A percentile compares a stretch with the other conserved stretches of the same genome.
phyloP scores from a whole-genome alignment of 2,329 filamentous ascomycete genomes.

The Lithohypha guttulata region DNA sequence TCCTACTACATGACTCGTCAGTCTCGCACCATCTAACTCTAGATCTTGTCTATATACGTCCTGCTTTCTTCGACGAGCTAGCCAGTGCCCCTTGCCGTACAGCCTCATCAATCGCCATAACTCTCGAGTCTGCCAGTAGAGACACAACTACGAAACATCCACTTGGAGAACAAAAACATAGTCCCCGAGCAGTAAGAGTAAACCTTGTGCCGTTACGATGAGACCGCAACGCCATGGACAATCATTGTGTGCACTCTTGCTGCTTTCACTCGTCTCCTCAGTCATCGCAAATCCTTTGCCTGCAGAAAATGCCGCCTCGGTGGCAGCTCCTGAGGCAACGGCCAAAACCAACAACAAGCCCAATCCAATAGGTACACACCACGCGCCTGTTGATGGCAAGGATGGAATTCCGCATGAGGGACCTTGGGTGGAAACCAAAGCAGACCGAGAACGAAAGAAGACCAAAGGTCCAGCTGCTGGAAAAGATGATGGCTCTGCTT shows the following conservation, averaged over 20 bases:
- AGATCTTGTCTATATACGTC: no score
- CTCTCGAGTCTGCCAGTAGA: no score
- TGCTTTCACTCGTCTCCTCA: conserved; percentile 1
- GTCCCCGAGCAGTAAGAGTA: no score
- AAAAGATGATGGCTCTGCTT: conserved; percentile 17
- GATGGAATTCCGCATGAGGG: conserved; percentile 91
- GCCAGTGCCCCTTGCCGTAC: no score
- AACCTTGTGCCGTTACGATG: no score
- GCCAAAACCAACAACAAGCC: not conserved
- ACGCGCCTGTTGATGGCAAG: conserved; percentile 81
- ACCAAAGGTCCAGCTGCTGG: conserved; percentile 25
- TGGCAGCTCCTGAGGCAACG: not conserved
- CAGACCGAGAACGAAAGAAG: conserved; percentile 38
- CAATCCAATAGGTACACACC: conserved; percentile 47
- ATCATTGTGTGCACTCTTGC: not conserved
- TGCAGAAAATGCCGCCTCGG: not conserved
- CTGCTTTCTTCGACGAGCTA: no score
- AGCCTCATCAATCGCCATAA: no score
- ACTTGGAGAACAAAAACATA: no score
- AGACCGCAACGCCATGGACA: not conserved
- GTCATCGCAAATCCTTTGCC: not conserved
- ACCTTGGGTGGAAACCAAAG: conserved; percentile 49
- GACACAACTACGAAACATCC: no score
- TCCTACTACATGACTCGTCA: no score
- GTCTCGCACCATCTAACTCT: no score